A percentile compares a stretch with the other conserved stretches of the same genome.
Evolutionary conservation across 176 grass and related monocot genomes (phyloP).

Genomic region (Bothriochloa decipiens): DNA sequence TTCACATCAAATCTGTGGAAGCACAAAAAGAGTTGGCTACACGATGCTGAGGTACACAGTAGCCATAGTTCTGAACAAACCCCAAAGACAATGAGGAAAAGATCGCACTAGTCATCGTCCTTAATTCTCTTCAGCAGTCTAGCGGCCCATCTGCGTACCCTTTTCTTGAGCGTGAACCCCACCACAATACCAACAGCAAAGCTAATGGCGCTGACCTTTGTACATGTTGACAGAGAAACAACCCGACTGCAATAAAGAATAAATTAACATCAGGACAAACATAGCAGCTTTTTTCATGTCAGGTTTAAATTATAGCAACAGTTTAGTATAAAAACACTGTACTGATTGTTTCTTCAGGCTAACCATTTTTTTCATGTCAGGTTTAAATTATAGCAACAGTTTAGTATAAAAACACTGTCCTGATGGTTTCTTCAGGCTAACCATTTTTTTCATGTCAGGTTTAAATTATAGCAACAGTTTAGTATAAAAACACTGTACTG

Average conservation of each 20-base stretch:
- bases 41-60: neutral
- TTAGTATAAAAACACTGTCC: neutral
- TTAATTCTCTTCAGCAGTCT: constrained; percentile 75
- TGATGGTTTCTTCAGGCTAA: no score
- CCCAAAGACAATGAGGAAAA: neutral
- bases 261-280: neutral
- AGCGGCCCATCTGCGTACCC: constrained; percentile 62
- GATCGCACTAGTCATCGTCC: constrained; percentile 47
- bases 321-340: neutral
- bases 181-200: constrained; percentile 70
- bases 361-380: neutral
- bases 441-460: neutral
- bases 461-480: neutral
- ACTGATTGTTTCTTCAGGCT: no score
- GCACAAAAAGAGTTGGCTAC: neutral
- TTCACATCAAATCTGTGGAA: neutral
- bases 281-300: neutral
- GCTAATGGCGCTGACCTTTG: constrained; percentile 62
- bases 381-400: neutral
- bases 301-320: neutral
- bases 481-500: no score
- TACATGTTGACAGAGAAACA: constrained; percentile 66
- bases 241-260: constrained; percentile 51
- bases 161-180: constrained; percentile 73
- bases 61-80: neutral